phyloP scores from a whole-genome alignment of 2,329 filamentous ascomycete genomes.

The Fusarium bulbicola region DNA sequence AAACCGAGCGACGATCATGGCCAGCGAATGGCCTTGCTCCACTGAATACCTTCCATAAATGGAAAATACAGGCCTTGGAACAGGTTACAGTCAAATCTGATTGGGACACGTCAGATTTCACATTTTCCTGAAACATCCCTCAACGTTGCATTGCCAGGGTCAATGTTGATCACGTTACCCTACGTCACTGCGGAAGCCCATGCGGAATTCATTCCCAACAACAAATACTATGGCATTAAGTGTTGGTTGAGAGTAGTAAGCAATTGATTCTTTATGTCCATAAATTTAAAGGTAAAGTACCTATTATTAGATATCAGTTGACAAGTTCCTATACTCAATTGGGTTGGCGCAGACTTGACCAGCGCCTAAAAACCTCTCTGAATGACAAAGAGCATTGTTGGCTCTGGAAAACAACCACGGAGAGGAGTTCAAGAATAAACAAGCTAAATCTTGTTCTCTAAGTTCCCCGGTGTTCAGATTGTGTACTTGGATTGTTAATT shows the following conservation, averaged over 20 bases:
- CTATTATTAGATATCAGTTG: neutral
- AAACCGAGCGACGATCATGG: neutral
- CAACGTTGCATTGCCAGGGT: neutral
- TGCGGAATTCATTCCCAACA: neutral
- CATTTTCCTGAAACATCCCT: neutral
- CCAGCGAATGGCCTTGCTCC: neutral
- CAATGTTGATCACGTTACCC: neutral
- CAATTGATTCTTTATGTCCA: neutral
- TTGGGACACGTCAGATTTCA: neutral
- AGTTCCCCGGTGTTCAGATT: accelerated
- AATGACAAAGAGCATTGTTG: neutral
- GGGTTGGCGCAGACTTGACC: neutral
- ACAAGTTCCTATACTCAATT: neutral
- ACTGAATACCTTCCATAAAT: neutral
- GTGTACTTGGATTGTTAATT: neutral
- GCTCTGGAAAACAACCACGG: neutral
- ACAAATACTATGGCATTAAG: neutral
- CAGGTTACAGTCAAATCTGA: neutral
- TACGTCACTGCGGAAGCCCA: neutral
- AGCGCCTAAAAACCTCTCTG: accelerated
- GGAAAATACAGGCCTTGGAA: neutral
- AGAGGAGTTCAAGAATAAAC: neutral
- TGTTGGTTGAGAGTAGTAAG: neutral
- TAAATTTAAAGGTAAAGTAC: neutral
- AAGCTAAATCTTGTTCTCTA: neutral